These are phyloP conservation scores for Hypsizygus ulmarius DNA, from an alignment of 1,284 basidiomycete species.

Conservation along the genomic window DNA sequence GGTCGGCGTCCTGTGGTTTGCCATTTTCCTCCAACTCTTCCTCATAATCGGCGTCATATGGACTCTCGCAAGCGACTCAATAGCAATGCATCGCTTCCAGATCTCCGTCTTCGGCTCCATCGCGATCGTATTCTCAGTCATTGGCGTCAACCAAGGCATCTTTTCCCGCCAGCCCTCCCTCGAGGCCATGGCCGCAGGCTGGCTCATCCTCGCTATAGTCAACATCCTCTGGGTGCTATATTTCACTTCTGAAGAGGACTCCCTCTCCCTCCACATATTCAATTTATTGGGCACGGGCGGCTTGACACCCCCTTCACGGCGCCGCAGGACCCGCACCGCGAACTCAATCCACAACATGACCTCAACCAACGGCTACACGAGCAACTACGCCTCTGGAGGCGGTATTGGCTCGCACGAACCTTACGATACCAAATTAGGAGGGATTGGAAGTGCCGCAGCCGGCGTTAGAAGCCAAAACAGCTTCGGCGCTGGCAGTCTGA, in stretches of 20 bases:
- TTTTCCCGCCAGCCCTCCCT: slow-evolving; percentile 51
- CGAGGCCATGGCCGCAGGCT: slow-evolving; percentile 88
- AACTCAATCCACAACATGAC: slow-evolving; percentile 59
- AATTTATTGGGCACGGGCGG: slow-evolving; percentile 86
- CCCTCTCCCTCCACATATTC: slow-evolving; percentile 79
- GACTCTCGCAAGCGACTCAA: slow-evolving; percentile 81
- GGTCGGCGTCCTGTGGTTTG: slow-evolving; percentile 87
- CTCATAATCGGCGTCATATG: slow-evolving; percentile 79
- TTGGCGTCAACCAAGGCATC: slow-evolving; percentile 71
- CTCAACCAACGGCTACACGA: slow-evolving; percentile 55
- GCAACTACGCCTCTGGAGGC: slow-evolving; percentile 57
- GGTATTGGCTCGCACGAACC: slow-evolving; percentile 63
- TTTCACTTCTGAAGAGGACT: slow-evolving; percentile 95
- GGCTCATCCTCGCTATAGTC: slow-evolving; percentile 89
- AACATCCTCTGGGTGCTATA: slow-evolving; percentile 95
- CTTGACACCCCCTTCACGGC: slow-evolving; percentile 74
- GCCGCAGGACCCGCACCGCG: slow-evolving; percentile 57
- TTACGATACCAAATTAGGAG: slow-evolving; percentile 59
- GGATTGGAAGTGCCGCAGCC: slow-evolving; percentile 37
- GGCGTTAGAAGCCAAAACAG: slow-evolving; percentile 62
- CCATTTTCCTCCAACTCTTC: slow-evolving; percentile 83
- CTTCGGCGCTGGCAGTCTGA: slow-evolving; percentile 53
- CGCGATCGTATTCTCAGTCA: slow-evolving; percentile 84
- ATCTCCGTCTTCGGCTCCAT: slow-evolving; percentile 86
- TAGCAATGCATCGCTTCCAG: slow-evolving; percentile 84